Conservation (phyloP, 352 stramenopile species). For the Globisporangium spiculum region DNA sequence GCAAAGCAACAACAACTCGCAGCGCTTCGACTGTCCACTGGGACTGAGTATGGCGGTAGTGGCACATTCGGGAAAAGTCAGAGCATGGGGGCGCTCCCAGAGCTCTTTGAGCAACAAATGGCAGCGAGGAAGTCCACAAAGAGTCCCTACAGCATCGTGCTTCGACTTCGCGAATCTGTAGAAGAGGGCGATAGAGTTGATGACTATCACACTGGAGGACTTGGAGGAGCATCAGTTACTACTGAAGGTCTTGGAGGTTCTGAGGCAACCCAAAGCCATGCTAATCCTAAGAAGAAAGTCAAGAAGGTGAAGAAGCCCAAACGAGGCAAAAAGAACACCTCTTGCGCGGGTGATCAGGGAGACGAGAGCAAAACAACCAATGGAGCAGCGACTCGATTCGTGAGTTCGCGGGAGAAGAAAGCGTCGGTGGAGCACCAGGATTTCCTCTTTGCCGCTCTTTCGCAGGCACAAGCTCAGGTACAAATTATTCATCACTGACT, state of each 20-base stretch:
- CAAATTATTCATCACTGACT: neutral
- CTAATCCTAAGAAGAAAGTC: slow-evolving; percentile 17
- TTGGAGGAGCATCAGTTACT: neutral
- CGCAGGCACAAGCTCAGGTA: slow-evolving; percentile 59
- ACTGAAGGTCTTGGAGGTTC: neutral
- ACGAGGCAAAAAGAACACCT: neutral
- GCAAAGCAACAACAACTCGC: slow-evolving; percentile 40
- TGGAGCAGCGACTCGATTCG: slow-evolving; percentile 24
- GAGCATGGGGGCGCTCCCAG: slow-evolving; percentile 39
- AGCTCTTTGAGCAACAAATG: slow-evolving; percentile 36
- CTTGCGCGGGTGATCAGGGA: neutral
- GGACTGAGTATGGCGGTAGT: slow-evolving; percentile 14
- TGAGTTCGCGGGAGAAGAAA: slow-evolving; percentile 50
- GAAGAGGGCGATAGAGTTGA: neutral
- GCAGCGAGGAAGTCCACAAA: slow-evolving; percentile 27
- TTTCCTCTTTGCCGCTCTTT: slow-evolving; percentile 59
- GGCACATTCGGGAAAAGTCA: slow-evolving; percentile 31
- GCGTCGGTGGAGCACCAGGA: slow-evolving; percentile 54
- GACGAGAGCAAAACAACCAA: slow-evolving; percentile 3
- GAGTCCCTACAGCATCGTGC: slow-evolving; percentile 58
- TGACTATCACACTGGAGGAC: neutral
- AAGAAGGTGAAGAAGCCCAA: slow-evolving; percentile 16
- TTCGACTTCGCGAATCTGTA: slow-evolving; percentile 28
- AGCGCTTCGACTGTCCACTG: slow-evolving; percentile 23
- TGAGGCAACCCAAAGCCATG: neutral